Evolutionary conservation across 2,329 filamentous ascomycete genomes (phyloP), one percentile per base, ranked within the genome.

Genomic region (Penicillium sp.): DNA sequence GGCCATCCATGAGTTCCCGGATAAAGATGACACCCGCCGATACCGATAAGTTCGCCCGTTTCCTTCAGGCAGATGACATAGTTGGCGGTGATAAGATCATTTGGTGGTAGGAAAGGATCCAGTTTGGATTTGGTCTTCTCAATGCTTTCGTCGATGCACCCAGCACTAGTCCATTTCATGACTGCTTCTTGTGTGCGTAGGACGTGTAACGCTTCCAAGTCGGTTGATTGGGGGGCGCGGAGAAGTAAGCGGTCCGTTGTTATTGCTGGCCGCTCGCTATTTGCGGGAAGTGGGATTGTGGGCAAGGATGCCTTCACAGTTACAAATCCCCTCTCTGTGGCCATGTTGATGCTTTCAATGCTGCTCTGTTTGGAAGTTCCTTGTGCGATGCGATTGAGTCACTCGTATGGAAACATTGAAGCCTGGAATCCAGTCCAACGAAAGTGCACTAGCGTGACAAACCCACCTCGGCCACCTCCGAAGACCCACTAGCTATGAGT

Each of bases 1-100:
- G 59, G 59, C 59, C 59, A 60, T 2, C 59, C 59, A 40, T 60
- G 56, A 0, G 8, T 15, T n/a, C 27, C 56, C 19, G 48, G 59
- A 19, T 59, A 60, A 2, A 53, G 40, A 19, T 60, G 59, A 6
- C 59, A 60, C 15, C 59, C 59, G 13, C 59, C 59, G 7, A 59
- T 53, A 4, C 59, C 59, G 41, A 60, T 53, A 27, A 60, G 34
- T 11, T 59, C 56, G 6, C 59, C 59, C 4, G 56, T 53, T 13
- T 55, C 49, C 31, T 60, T 59, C 15, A 60, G 49, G n/a, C 59
- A 60, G 31, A 60, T 60, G 16, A 46, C 59, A 25, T 23, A 59
- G 25, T 60, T 60, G 52, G 50, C 52, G 2, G 56, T 60, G 33
- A 29, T 27, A 15, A 47, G 38, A 34, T 60, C 59, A 31, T 60